Evolutionary conservation across 352 stramenopile species (phyloP).

Genomic region (Globisporangium mamillatum): DNA sequence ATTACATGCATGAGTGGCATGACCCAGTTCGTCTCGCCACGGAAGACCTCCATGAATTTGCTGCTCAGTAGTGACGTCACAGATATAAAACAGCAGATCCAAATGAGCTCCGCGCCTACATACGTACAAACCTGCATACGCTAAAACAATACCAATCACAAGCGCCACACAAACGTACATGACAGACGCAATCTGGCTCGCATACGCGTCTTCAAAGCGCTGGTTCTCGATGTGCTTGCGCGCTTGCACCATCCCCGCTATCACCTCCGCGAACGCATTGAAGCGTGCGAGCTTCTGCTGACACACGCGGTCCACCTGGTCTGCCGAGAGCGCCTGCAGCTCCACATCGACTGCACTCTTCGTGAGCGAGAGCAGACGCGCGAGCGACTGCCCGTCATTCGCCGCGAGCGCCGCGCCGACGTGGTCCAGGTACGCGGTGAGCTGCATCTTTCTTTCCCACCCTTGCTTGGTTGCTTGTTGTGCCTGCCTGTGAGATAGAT

Average conservation of each 20-base stretch:
- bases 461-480: not conserved
- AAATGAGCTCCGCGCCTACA: not conserved
- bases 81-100: not conserved
- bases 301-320: constrained; percentile 54
- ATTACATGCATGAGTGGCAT: constrained; percentile 79
- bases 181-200: constrained; percentile 61
- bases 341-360: constrained; percentile 31
- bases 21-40: constrained; percentile 83
- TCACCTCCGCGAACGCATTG: constrained; percentile 51
- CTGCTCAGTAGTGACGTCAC: constrained; percentile 20
- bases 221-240: constrained; percentile 51
- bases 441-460: constrained; percentile 34
- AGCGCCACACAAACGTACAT: constrained; percentile 34
- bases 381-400: constrained; percentile 51
- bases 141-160: not conserved
- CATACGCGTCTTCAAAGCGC: constrained; percentile 57
- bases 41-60: constrained; percentile 87
- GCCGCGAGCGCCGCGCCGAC: constrained; percentile 43
- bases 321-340: constrained; percentile 37
- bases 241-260: constrained; percentile 57
- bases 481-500: not conserved
- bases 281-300: constrained; percentile 58
- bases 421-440: constrained; percentile 59
- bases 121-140: not conserved
- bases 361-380: constrained; percentile 50